These are phyloP conservation scores for Castanea sativa DNA, from an alignment of 306 rosid species.

Conservation along the genomic window DNA sequence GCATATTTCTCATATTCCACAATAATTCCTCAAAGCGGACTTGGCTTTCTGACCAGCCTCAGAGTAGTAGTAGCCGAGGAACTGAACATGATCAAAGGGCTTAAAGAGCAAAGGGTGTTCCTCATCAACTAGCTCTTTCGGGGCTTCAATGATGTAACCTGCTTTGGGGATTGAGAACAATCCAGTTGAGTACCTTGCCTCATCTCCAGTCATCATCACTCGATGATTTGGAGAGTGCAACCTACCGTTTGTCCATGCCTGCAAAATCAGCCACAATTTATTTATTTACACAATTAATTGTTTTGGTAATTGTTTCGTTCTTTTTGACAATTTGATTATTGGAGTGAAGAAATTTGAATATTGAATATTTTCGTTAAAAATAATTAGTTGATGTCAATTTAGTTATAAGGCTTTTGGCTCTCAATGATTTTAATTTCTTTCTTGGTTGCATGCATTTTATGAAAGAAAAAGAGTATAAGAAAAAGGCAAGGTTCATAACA, in stretches of 20 bases:
- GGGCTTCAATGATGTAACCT: constrained; percentile 50
- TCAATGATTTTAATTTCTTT: neutral
- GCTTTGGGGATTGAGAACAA: constrained; percentile 57
- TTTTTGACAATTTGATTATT: too few relatives aligned
- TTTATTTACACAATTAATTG: neutral
- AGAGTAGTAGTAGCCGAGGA: constrained; percentile 39
- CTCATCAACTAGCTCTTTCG: constrained; percentile 66
- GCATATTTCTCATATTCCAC: constrained; percentile 41
- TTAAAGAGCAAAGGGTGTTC: constrained; percentile 62
- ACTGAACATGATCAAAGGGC: constrained; percentile 55
- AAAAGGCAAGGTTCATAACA: too few relatives aligned
- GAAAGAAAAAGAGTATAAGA: too few relatives aligned
- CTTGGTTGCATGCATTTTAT: neutral
- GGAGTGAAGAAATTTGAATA: too few relatives aligned
- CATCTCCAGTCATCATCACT: constrained; percentile 68
- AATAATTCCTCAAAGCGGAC: constrained; percentile 43
- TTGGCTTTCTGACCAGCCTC: constrained; percentile 42
- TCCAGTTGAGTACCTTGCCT: constrained; percentile 60
- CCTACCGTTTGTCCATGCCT: constrained; percentile 83
- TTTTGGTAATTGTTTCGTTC: too few relatives aligned
- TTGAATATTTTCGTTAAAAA: too few relatives aligned
- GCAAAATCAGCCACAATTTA: neutral
- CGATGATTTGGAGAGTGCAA: constrained; percentile 56
- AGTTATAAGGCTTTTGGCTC: too few relatives aligned
- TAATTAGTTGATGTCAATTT: too few relatives aligned